phyloP scores from a whole-genome alignment of 2,329 filamentous ascomycete genomes.

The Curvularia spicifera region DNA sequence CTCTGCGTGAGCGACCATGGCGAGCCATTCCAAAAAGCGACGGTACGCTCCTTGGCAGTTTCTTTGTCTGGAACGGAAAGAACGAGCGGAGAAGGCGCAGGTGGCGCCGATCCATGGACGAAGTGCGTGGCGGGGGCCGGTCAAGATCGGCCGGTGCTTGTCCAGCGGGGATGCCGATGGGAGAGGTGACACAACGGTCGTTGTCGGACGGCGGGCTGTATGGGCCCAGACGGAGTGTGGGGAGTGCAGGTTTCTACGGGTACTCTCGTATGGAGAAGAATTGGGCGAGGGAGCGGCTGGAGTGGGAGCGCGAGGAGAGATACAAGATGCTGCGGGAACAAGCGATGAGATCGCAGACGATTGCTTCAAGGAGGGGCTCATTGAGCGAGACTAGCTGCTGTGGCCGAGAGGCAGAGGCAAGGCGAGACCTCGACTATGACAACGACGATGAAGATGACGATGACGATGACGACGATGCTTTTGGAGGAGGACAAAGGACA shows the following conservation, averaged over 20 bases:
- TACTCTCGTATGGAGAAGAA: conserved; percentile 40
- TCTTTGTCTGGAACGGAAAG: conserved; percentile 17
- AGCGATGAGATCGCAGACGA: background rate
- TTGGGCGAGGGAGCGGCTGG: conserved; percentile 48
- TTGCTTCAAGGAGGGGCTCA: conserved; percentile 2
- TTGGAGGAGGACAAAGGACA: background rate
- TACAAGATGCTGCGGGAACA: conserved; percentile 9
- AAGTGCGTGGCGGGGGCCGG: background rate
- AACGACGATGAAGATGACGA: background rate
- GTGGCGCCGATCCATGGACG: no score
- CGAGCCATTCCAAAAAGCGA: conserved; percentile 57
- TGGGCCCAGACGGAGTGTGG: conserved; percentile 9
- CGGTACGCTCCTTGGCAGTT: conserved; percentile 52
- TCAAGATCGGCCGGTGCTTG: background rate
- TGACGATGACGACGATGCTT: background rate
- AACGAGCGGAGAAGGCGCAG: background rate
- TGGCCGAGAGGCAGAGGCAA: background rate
- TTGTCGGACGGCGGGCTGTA: background rate
- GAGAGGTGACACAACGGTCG: background rate
- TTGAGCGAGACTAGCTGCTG: conserved; percentile 8
- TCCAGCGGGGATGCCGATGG: background rate
- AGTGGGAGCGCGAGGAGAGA: conserved; percentile 47
- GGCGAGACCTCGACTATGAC: background rate
- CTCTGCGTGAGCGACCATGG: conserved; percentile 75
- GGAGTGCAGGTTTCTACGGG: conserved; percentile 30